Percentiles rank a stretch among this genome's conserved stretches.
Evolutionary conservation across 768 basidiomycete genomes (phyloP).

Genomic region (Xanthoconium purpureum): DNA sequence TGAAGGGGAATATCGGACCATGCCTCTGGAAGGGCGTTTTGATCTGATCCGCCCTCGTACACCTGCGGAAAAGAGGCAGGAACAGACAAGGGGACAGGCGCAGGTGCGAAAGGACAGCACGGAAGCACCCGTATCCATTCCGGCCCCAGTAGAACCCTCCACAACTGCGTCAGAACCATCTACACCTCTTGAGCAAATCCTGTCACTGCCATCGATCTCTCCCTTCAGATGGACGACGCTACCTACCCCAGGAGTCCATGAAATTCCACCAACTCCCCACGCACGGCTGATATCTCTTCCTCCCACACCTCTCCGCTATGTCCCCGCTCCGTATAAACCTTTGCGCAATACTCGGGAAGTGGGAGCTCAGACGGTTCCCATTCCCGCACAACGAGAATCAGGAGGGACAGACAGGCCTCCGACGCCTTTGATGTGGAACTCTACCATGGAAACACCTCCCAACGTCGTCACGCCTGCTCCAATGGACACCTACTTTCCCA

Average conservation of each 20-base stretch:
- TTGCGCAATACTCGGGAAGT: slow-evolving; percentile 13
- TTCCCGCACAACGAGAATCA: slow-evolving; percentile 9
- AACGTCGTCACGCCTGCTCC: slow-evolving; percentile 55
- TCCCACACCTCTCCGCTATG: slow-evolving; percentile 27
- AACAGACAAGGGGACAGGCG: not conserved
- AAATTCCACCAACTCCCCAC: slow-evolving; percentile 62
- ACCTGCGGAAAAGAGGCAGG: slow-evolving; percentile 20
- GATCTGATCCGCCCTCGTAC: slow-evolving; percentile 67
- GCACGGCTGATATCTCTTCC: slow-evolving; percentile 50
- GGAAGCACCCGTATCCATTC: slow-evolving; percentile 19
- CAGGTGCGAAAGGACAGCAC: not conserved
- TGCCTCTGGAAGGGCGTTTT: slow-evolving; percentile 86
- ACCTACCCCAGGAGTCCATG: slow-evolving; percentile 59
- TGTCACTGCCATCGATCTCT: slow-evolving; percentile 31
- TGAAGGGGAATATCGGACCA: slow-evolving; percentile 71
- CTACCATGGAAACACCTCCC: slow-evolving; percentile 77
- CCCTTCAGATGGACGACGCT: slow-evolving; percentile 47
- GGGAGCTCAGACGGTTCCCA: slow-evolving; percentile 22
- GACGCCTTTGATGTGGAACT: slow-evolving; percentile 75
- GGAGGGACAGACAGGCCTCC: slow-evolving; percentile 52
- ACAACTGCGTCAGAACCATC: slow-evolving; percentile 21
- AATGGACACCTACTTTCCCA: slow-evolving; percentile 74
- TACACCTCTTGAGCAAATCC: slow-evolving; percentile 38
- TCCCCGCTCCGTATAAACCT: slow-evolving; percentile 16
- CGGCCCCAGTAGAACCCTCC: slow-evolving; percentile 2